These are phyloP conservation scores for Colletotrichum theobromicola DNA, from an alignment of 2,329 filamentous ascomycete genomes.

Conservation along the genomic window DNA sequence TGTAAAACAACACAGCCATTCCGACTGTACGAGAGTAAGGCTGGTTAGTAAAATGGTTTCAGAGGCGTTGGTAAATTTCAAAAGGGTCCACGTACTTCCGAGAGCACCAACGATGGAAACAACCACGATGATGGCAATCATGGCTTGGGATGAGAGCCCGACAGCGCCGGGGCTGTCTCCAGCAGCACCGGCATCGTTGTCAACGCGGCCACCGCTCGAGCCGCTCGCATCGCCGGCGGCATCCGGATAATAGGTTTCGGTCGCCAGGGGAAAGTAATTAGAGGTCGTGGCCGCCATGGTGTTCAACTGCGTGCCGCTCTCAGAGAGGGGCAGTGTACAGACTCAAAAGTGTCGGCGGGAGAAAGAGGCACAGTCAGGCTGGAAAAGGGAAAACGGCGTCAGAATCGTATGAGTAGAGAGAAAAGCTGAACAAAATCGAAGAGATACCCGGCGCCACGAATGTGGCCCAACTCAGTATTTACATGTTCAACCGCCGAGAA, in stretches of 20 bases:
- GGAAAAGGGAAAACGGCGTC: not conserved
- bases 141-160: slow-evolving; percentile 69
- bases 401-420: slow-evolving; percentile 20
- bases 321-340: not conserved
- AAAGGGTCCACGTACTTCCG: slow-evolving; percentile 61
- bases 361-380: not conserved
- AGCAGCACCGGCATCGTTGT: slow-evolving; percentile 67
- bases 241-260: slow-evolving; percentile 41
- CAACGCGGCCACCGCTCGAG: slow-evolving; percentile 40
- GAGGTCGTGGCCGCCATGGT: slow-evolving; percentile 46
- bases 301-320: not conserved
- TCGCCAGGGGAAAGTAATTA: slow-evolving; percentile 47
- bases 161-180: slow-evolving; percentile 66
- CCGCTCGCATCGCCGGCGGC: slow-evolving; percentile 37
- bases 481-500: slow-evolving; percentile 8
- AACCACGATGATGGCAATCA: slow-evolving; percentile 77
- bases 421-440: slow-evolving; percentile 19
- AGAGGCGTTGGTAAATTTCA: not conserved
- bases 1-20: slow-evolving; percentile 73
- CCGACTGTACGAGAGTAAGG: slow-evolving; percentile 49
- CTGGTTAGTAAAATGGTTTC: not conserved
- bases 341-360: not conserved
- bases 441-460: slow-evolving; percentile 22
- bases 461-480: slow-evolving; percentile 23
- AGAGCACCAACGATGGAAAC: slow-evolving; percentile 70